A percentile compares a stretch with the other conserved stretches of the same genome.
Conservation (phyloP, 2,329 filamentous ascomycete genomes). For the Colletotrichum liaoningense region DNA sequence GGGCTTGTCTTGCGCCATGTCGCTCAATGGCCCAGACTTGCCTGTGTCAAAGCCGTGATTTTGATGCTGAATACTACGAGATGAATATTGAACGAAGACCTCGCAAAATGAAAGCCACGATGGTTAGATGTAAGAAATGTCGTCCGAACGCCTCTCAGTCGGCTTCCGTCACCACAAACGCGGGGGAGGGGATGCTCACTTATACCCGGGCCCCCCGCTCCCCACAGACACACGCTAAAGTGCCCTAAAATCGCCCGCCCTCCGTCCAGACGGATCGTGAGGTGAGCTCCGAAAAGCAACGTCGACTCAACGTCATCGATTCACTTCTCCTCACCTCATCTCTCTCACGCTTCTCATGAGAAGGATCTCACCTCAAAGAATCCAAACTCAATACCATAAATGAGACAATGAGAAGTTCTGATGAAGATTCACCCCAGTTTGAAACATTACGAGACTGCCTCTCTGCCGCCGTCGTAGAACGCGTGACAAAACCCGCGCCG, state of each 20-base stretch:
- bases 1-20: slow-evolving; percentile 25
- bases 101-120: neutral
- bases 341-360: neutral
- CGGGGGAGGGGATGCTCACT: slow-evolving; percentile 11
- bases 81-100: neutral
- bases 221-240: neutral
- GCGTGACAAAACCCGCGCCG: slow-evolving; percentile 56
- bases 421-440: slow-evolving; percentile 35
- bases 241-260: slow-evolving; percentile 11
- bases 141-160: slow-evolving; percentile 3
- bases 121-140: neutral
- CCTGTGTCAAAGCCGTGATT: neutral
- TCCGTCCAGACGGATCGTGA: neutral
- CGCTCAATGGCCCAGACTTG: neutral
- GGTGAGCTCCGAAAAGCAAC: neutral
- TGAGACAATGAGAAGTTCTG: slow-evolving; percentile 59
- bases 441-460: slow-evolving; percentile 80
- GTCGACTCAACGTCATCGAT: slow-evolving; percentile 26
- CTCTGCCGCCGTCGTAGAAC: slow-evolving; percentile 75
- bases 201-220: neutral
- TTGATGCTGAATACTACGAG: neutral
- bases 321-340: neutral
- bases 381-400: slow-evolving; percentile 28
- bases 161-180: slow-evolving; percentile 5
- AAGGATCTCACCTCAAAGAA: neutral